Base-by-base conservation (phyloP, 176 grass and related monocot genomes). In the Guadua angustifolia region DNA sequence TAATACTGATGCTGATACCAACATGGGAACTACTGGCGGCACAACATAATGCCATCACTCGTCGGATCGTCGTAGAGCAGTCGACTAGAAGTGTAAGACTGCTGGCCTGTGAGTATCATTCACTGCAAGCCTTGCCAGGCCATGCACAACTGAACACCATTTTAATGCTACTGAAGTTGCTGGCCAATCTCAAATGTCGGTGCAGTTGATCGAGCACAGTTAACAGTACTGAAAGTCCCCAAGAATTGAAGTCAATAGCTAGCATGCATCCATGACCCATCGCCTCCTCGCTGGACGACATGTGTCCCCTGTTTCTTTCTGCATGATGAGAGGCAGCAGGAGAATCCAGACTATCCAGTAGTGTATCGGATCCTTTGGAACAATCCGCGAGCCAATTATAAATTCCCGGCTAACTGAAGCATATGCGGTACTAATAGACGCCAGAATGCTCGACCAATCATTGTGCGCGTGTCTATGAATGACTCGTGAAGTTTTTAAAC, bases 301-400 rank as follows among this genome's bases (percentile, higher is more conserved):
- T 47, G 70, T 22, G 74, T 53, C 73, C 17, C 50, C 12, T 83
- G 18, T 72, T 45, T 62, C 18, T 25, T 73, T 51, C 72, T 77
- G 40, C n/a, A 36, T 29, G 66, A 10, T 38, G 13, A 42, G 46
- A 56, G 2, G 71, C n/a, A 68, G 84, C 36, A 75, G 70, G 39
- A 50, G 50, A 59, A 71, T 78, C 65, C 55, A 46, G 9, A 16
- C 49, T 16, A 17, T 5, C 49, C 12, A 38, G 18, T 24, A 4
- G 2, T 13, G 40, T 69, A 42, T 45, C 64, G 64, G 15, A 29
- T 33, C 45, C 35, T 66, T 67, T 8, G 16, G 45, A 77, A 77
- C 25, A 70, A 67, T 39, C 51, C 3, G 21, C 11, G 24, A 13
- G 25, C 17, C 17, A 44, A 70, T 70, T n/a, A n/a, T 43, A 45